Evolutionary conservation across 768 basidiomycete species (phyloP).

Genomic region (Pleurotus tuber-regium): DNA sequence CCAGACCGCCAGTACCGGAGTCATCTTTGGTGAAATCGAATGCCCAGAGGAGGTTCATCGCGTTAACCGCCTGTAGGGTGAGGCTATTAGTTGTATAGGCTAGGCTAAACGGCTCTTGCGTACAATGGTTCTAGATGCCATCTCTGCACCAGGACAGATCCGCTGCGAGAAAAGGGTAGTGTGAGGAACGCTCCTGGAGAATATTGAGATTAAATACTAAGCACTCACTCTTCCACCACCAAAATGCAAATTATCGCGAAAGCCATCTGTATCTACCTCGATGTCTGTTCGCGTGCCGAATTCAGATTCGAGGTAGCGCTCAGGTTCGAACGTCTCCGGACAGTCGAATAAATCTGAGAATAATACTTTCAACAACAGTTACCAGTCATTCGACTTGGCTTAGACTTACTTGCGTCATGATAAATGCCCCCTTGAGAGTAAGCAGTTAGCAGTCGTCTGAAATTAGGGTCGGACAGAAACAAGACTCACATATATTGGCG

Average conservation of each 20-base stretch:
- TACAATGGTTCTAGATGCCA: slow-evolving; percentile 18
- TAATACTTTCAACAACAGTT: background rate
- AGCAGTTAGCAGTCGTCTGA: background rate
- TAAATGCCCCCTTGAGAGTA: background rate
- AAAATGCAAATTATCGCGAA: slow-evolving; percentile 13
- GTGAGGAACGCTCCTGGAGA: background rate
- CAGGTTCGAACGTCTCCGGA: slow-evolving; percentile 12
- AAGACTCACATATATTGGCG: background rate
- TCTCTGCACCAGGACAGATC: slow-evolving; percentile 18
- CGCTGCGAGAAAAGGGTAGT: slow-evolving; percentile 9
- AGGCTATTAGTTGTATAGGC: background rate
- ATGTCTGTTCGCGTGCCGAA: slow-evolving; percentile 14
- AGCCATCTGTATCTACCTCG: slow-evolving; percentile 13
- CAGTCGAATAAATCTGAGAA: slow-evolving; percentile 5
- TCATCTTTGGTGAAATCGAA: slow-evolving; percentile 21
- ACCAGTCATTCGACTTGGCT: too few species aligned
- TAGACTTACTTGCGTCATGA: background rate
- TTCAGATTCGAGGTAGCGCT: slow-evolving; percentile 15
- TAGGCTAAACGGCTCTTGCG: background rate
- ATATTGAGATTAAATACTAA: background rate
- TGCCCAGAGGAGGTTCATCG: slow-evolving; percentile 28
- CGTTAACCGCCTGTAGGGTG: slow-evolving; percentile 18
- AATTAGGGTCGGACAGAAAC: too few species aligned
- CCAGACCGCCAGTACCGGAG: background rate
- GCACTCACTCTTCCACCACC: slow-evolving; percentile 17